Evolutionary conservation across 2,329 filamentous ascomycete species (phyloP).

Genomic region (Zelopaecilomyces penicillatus): DNA sequence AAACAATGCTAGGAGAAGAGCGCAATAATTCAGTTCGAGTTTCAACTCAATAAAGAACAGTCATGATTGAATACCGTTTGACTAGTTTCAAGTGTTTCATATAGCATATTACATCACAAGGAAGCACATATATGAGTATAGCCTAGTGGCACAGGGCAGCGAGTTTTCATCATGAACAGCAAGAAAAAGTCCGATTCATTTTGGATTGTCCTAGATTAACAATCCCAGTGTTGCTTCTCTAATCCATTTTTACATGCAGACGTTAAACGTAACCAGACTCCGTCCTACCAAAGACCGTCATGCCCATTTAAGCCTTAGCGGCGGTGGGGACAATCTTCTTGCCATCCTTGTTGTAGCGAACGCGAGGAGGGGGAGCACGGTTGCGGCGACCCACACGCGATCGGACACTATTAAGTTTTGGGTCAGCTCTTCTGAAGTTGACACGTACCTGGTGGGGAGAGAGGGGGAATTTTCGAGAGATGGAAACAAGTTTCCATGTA

Average conservation of each 20-base stretch:
- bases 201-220: constrained; percentile 14
- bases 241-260: constrained; percentile 30
- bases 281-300: constrained; percentile 20
- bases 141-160: neutral
- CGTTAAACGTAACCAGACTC: constrained; percentile 31
- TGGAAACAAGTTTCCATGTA: constrained; percentile 28
- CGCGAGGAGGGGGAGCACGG: constrained; percentile 93
- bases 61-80: too few species aligned
- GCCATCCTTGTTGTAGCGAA: constrained; percentile 99
- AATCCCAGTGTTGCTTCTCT: constrained; percentile 26
- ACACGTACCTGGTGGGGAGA: constrained; percentile 21
- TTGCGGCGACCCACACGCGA: constrained; percentile 96
- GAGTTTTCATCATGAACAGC: constrained; percentile 6
- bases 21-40: too few species aligned
- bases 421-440: constrained; percentile 30
- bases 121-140: too few species aligned
- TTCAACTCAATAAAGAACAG: too few species aligned
- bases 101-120: too few species aligned
- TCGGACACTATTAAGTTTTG: constrained; percentile 64
- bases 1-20: too few species aligned
- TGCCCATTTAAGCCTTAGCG: constrained; percentile 29
- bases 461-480: constrained; percentile 10
- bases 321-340: constrained; percentile 92
- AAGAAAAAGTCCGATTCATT: constrained; percentile 18
- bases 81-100: too few species aligned